A percentile compares a stretch with the other conserved stretches of the same genome.
phyloP scores from a whole-genome alignment of 805 yeast genomes.

The Spencermartinsiella europaea region DNA sequence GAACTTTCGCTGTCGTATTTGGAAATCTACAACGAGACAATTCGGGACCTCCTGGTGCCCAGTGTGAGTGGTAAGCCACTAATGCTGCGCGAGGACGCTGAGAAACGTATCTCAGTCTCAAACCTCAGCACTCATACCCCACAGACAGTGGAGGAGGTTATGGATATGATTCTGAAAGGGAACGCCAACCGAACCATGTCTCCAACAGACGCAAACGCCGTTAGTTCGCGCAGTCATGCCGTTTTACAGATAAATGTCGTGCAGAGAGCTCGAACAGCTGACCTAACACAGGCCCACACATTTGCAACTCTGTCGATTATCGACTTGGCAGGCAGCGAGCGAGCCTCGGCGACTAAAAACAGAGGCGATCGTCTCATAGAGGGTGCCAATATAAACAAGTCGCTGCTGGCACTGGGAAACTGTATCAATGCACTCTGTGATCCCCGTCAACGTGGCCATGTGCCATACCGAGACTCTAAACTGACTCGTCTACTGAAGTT shows the following conservation, averaged over 20 bases:
- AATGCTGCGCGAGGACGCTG: constrained; percentile 66
- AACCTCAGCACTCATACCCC: constrained; percentile 65
- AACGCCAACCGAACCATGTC: constrained; percentile 74
- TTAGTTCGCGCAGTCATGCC: constrained; percentile 91
- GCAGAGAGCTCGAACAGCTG: constrained; percentile 57
- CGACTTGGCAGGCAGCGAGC: constrained; percentile 91
- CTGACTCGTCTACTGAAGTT: constrained; percentile 80
- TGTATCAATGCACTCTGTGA: constrained; percentile 91
- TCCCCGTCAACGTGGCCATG: constrained; percentile 58
- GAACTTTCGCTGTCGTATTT: constrained; percentile 62
- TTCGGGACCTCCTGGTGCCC: constrained; percentile 71
- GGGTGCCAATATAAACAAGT: constrained; percentile 90
- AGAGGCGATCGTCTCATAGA: constrained; percentile 76
- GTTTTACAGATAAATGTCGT: constrained; percentile 75
- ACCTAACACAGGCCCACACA: constrained; percentile 59
- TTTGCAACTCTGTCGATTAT: constrained; percentile 81
- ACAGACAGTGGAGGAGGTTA: constrained; percentile 26
- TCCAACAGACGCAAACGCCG: constrained; percentile 85
- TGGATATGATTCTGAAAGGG: constrained; percentile 70
- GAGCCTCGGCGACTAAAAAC: constrained; percentile 86
- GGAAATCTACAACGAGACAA: constrained; percentile 88
- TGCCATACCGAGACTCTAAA: constrained; percentile 90
- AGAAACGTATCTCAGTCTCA: constrained; percentile 60
- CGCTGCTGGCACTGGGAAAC: constrained; percentile 83
- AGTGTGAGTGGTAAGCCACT: constrained; percentile 32